Conservation (phyloP, 306 rosid species). For the Parietaria judaica region DNA sequence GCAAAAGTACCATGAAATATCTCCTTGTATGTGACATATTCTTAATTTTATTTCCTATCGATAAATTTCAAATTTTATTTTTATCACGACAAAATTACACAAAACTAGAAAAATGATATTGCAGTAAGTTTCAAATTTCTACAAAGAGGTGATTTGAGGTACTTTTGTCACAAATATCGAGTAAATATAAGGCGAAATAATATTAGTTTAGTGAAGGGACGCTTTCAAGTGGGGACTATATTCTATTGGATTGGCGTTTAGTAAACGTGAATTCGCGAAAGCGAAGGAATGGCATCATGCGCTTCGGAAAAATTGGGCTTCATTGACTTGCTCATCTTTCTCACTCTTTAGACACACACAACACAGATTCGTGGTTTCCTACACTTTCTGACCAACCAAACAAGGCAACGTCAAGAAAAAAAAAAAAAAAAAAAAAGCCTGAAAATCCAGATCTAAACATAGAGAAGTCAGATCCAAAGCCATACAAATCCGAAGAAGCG, state of each 20-base stretch:
- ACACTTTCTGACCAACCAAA: conserved; percentile 28
- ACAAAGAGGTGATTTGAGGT: too few relatives aligned
- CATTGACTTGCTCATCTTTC: conserved; percentile 15
- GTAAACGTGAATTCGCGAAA: conserved; percentile 3
- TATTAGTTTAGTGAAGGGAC: background rate
- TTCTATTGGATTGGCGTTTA: conserved; percentile 16
- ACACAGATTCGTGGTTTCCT: background rate
- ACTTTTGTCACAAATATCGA: too few relatives aligned
- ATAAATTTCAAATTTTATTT: too few relatives aligned
- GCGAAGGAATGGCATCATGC: conserved; percentile 12
- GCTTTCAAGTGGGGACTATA: conserved; percentile 7
- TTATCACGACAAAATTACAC: too few relatives aligned
- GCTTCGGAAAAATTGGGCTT: conserved; percentile 27
- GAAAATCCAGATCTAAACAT: background rate
- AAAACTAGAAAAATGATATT: too few relatives aligned
- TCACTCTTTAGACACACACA: background rate
- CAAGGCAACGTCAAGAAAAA: background rate
- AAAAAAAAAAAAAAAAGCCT: background rate
- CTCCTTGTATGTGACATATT: too few relatives aligned
- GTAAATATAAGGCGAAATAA: background rate
- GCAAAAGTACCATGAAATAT: too few relatives aligned
- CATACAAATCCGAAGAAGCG: too few relatives aligned
- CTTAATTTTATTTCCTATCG: too few relatives aligned
- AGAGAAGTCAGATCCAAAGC: background rate
- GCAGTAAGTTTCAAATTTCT: too few relatives aligned